phyloP scores from a whole-genome alignment of 129 eudicot species.

The Flaveria bidentis region DNA sequence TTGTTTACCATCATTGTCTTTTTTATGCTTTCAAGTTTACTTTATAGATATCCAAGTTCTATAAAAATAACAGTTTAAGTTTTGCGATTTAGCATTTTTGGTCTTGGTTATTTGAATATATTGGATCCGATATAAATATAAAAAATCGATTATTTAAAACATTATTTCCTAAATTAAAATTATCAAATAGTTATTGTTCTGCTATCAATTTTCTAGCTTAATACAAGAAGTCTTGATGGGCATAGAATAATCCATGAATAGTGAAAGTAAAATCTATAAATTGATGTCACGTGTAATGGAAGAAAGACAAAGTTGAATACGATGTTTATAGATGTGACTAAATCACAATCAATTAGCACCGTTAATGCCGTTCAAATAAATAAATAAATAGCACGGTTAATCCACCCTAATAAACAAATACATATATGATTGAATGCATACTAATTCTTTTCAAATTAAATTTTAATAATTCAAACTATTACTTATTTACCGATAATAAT shows the following conservation, averaged over 20 bases:
- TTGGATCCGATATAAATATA: background rate
- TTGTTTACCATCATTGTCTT: too few relatives aligned
- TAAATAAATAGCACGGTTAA: too few relatives aligned
- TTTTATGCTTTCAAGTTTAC: too few relatives aligned
- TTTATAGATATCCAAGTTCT: background rate
- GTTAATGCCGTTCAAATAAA: background rate
- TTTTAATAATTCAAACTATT: too few relatives aligned
- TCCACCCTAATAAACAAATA: background rate
- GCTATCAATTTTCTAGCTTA: background rate
- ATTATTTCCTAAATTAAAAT: background rate
- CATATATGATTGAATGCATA: background rate
- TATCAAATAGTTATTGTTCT: background rate
- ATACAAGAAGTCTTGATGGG: background rate
- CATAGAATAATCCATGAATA: constrained; percentile 1
- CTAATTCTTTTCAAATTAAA: too few relatives aligned
- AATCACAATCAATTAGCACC: constrained; percentile 14
- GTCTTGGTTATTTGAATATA: background rate
- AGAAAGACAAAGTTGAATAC: constrained; percentile 21
- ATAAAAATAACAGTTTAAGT: background rate
- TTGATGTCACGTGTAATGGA: constrained; percentile 26
- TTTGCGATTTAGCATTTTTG: background rate
- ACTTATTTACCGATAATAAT: too few relatives aligned
- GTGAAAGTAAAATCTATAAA: background rate
- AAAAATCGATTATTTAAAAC: background rate
- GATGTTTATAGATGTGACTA: constrained; percentile 33